Evolutionary conservation across 176 grass and related monocot species (phyloP).

Genomic region (Hyparrhenia diplandra): DNA sequence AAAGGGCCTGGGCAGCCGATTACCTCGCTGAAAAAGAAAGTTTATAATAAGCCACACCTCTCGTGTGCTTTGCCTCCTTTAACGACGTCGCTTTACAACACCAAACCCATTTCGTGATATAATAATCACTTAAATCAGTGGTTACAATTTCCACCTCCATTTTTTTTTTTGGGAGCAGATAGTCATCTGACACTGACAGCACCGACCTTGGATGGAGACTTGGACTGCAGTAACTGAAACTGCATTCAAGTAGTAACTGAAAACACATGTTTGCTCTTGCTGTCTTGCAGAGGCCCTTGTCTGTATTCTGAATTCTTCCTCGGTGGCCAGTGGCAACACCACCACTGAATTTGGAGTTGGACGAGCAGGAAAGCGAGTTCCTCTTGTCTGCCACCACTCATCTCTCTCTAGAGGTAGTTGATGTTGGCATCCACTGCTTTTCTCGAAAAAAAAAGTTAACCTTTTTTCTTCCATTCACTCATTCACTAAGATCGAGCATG

Average conservation of each 20-base stretch:
- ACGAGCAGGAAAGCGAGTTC: conserved; percentile 27
- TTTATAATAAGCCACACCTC: background rate
- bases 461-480: background rate
- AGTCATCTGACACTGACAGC: background rate
- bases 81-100: conserved; percentile 27
- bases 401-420: background rate
- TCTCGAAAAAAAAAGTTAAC: background rate
- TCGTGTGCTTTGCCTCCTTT: background rate
- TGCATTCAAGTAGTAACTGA: background rate
- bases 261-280: background rate
- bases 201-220: background rate
- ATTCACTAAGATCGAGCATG: background rate
- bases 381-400: conserved; percentile 17
- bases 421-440: conserved; percentile 12
- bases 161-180: background rate
- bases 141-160: background rate
- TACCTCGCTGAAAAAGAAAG: background rate
- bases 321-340: background rate
- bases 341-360: background rate
- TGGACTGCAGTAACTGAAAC: background rate
- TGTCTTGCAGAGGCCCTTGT: background rate
- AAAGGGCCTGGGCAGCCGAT: conserved; percentile 27
- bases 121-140: conserved; percentile 16
- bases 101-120: conserved; percentile 11
- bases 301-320: background rate